Evolutionary conservation across 2,329 filamentous ascomycete genomes (phyloP).

Genomic region (Trichoderma atrobrunneum): DNA sequence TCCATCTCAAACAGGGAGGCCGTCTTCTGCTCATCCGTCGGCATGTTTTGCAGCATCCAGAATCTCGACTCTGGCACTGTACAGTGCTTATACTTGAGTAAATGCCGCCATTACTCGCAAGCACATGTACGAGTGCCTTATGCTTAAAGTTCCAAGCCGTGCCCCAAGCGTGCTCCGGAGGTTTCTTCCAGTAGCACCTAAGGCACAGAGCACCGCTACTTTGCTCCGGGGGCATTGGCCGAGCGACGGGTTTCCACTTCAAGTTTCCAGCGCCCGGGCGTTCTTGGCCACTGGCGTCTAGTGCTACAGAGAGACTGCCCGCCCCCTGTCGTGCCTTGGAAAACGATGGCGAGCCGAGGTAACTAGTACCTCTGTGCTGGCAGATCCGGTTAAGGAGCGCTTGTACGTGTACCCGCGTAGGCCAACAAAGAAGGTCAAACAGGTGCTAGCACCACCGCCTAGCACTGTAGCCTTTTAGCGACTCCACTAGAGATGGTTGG

Average conservation of each 20-base stretch:
- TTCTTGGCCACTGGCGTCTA: background rate
- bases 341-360: background rate
- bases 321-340: background rate
- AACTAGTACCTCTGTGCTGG: background rate
- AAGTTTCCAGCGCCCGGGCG: background rate
- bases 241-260: background rate
- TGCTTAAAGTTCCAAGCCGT: background rate
- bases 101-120: background rate
- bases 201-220: background rate
- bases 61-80: background rate
- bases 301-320: background rate
- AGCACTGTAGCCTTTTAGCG: slow-evolving; percentile 1
- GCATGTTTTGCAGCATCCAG: background rate
- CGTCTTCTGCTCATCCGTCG: background rate
- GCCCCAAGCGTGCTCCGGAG: background rate
- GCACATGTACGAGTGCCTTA: background rate
- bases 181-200: background rate
- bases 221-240: background rate
- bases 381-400: background rate
- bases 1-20: background rate
- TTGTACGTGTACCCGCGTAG: background rate
- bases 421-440: background rate
- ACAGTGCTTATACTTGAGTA: background rate
- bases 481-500: slow-evolving; percentile 13
- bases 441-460: background rate